Evolutionary conservation across 345 rosid species (phyloP).

Genomic region (Linum usitatissimum): DNA sequence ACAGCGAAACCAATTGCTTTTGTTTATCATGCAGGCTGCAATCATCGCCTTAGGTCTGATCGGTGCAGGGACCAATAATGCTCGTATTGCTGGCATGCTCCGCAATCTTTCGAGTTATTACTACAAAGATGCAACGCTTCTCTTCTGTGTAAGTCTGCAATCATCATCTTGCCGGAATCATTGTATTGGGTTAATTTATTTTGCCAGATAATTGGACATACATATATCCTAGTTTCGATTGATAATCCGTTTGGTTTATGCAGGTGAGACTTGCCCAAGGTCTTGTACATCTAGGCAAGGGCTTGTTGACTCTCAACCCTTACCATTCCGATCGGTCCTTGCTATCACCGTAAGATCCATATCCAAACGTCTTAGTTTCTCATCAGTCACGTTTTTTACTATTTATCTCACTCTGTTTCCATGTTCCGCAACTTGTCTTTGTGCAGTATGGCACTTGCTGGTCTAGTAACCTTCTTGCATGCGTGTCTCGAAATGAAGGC

Average conservation of each 20-base stretch:
- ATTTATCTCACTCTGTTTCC: not conserved
- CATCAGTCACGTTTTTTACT: not conserved
- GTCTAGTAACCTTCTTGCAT: slow-evolving; percentile 62
- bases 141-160: slow-evolving; percentile 64
- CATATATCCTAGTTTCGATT: not conserved
- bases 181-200: not conserved
- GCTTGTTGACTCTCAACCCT: slow-evolving; percentile 79
- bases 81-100: slow-evolving; percentile 94
- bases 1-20: slow-evolving; percentile 9
- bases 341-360: slow-evolving; percentile 63
- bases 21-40: slow-evolving; percentile 53
- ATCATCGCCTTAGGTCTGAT: slow-evolving; percentile 86
- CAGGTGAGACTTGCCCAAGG: slow-evolving; percentile 98
- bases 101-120: slow-evolving; percentile 92
- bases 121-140: slow-evolving; percentile 80
- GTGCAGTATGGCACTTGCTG: slow-evolving; percentile 80
- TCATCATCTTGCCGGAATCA: not conserved
- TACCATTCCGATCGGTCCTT: slow-evolving; percentile 87
- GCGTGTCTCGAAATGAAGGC: slow-evolving; percentile 91
- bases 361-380: not conserved
- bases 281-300: slow-evolving; percentile 87
- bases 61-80: slow-evolving; percentile 95
- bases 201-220: not conserved
- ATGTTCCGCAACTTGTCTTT: not conserved
- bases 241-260: slow-evolving; percentile 14